Conservation (phyloP, 306 rosid genomes). For the Acacia acuminata region DNA sequence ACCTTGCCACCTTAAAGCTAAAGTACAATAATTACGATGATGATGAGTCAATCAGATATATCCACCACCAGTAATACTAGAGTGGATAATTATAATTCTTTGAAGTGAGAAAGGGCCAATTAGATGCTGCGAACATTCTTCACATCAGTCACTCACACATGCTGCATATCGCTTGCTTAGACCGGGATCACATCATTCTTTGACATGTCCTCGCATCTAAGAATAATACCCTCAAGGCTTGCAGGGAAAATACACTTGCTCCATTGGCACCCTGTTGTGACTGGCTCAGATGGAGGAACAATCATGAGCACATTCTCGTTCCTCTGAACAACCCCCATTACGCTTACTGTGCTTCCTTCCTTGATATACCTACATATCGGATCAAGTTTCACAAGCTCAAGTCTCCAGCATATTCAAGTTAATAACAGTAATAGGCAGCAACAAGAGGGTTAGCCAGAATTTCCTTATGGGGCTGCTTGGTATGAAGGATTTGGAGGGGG, state of each 20-base stretch:
- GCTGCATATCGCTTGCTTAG: slow-evolving; percentile 30
- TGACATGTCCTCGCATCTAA: slow-evolving; percentile 81
- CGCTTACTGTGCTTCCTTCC: slow-evolving; percentile 97
- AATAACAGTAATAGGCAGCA: no score
- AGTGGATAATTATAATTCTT: slow-evolving; percentile 44
- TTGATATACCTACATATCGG: slow-evolving; percentile 66
- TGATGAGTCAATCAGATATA: slow-evolving; percentile 29
- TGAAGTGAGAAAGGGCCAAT: slow-evolving; percentile 26
- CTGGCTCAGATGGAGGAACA: slow-evolving; percentile 85
- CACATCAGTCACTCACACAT: slow-evolving; percentile 5
- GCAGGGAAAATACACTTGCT: slow-evolving; percentile 77
- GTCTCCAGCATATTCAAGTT: neutral
- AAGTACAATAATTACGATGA: slow-evolving; percentile 2
- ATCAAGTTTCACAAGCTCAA: slow-evolving; percentile 18
- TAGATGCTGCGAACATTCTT: slow-evolving; percentile 35
- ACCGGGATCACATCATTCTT: slow-evolving; percentile 90
- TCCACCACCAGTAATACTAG: slow-evolving; percentile 45
- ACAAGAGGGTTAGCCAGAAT: neutral
- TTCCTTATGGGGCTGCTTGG: no score
- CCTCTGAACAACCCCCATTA: slow-evolving; percentile 97
- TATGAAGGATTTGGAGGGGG: no score
- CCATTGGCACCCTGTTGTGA: slow-evolving; percentile 90
- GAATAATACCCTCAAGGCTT: slow-evolving; percentile 80
- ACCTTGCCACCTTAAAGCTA: slow-evolving; percentile 40
- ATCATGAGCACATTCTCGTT: slow-evolving; percentile 93